Conservation (phyloP, 2,329 filamentous ascomycete species). For the Aspergillus japonicus region DNA sequence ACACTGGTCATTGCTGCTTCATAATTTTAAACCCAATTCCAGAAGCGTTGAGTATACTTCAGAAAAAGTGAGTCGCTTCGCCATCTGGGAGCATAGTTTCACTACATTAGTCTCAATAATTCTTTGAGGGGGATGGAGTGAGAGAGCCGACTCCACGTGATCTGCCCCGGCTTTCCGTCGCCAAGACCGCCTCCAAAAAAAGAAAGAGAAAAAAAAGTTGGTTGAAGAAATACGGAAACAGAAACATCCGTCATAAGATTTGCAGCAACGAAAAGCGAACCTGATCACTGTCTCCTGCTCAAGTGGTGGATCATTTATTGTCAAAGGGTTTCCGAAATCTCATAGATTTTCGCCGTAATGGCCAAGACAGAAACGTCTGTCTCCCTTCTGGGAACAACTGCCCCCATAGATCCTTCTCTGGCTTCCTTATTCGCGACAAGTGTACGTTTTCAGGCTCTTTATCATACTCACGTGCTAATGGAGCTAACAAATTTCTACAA, state of each 20-base stretch:
- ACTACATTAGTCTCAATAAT: neutral
- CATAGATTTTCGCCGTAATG: neutral
- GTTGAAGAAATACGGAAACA: neutral
- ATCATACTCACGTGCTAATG: neutral
- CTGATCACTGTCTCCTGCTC: neutral
- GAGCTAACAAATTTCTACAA: conserved; percentile 9
- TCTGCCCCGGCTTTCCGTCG: conserved; percentile 9
- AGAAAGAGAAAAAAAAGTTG: neutral
- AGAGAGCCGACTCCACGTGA: conserved; percentile 12
- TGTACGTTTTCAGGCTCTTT: conserved; percentile 52
- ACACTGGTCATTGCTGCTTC: neutral
- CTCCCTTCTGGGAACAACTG: conserved; percentile 57
- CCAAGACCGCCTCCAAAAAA: conserved; percentile 10
- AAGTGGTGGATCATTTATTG: neutral
- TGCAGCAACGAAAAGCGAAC: neutral
- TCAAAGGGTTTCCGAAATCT: neutral
- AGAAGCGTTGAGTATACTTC: neutral
- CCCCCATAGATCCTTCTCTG: conserved; percentile 66
- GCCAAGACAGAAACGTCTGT: conserved; percentile 22
- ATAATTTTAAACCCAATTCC: neutral
- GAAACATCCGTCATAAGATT: neutral
- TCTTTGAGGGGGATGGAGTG: neutral
- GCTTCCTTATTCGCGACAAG: conserved; percentile 70
- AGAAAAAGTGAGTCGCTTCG: no score
- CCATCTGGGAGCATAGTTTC: neutral